Percentiles rank a stretch among this genome's conserved stretches.
These are phyloP conservation scores for Alternaria atra DNA, from an alignment of 2,329 filamentous ascomycete species.

Conservation along the genomic window DNA sequence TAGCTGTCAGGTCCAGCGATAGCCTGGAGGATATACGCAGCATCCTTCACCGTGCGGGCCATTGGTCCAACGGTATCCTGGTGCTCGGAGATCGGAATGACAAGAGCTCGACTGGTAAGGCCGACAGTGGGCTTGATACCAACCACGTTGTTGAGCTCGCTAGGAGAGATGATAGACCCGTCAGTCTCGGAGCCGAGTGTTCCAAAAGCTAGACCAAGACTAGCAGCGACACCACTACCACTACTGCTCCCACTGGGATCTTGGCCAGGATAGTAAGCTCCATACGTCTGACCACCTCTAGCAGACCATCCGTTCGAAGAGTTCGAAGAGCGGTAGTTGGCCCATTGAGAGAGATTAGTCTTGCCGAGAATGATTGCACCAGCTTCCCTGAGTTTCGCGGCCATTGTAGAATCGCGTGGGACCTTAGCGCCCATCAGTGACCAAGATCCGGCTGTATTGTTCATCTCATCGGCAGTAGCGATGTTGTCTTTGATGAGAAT, in stretches of 20 bases:
- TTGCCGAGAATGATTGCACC: constrained; percentile 74
- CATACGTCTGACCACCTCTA: constrained; percentile 68
- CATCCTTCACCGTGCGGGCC: constrained; percentile 67
- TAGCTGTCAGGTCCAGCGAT: constrained; percentile 65
- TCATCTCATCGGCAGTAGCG: constrained; percentile 68
- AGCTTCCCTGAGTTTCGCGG: constrained; percentile 66
- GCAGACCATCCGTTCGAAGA: constrained; percentile 71
- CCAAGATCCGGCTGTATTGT: constrained; percentile 71
- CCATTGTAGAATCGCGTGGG: constrained; percentile 66
- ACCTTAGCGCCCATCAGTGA: constrained; percentile 68
- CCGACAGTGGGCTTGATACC: constrained; percentile 71
- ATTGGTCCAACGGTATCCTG: constrained; percentile 67
- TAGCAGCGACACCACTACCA: constrained; percentile 68
- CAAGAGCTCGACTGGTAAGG: constrained; percentile 67
- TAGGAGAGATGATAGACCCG: constrained; percentile 70
- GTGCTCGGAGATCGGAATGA: constrained; percentile 70
- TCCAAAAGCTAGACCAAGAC: constrained; percentile 67
- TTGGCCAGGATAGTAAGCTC: constrained; percentile 68
- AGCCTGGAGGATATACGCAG: constrained; percentile 64
- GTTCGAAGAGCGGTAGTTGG: constrained; percentile 67
- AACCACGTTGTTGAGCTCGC: constrained; percentile 66
- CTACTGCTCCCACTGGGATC: constrained; percentile 59
- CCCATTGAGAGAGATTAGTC: constrained; percentile 71
- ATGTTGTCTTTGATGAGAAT: constrained; percentile 75
- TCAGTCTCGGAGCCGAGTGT: constrained; percentile 69